phyloP scores from a whole-genome alignment of 345 rosid species.

The Syzygium aqueum region DNA sequence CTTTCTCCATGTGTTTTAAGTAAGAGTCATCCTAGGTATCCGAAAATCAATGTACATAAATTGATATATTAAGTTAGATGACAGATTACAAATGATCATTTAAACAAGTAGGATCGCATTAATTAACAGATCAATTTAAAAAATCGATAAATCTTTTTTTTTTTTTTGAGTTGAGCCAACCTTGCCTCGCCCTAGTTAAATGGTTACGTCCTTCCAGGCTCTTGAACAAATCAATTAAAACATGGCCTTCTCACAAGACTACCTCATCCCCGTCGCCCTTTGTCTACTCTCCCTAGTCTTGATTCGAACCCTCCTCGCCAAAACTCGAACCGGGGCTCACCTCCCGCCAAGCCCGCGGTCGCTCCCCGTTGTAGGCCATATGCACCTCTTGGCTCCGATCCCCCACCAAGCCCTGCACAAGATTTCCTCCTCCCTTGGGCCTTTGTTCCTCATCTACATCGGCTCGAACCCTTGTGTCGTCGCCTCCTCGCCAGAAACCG shows the following conservation, averaged over 20 bases:
- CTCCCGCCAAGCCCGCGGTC: conserved; percentile 58
- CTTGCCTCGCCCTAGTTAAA: background rate
- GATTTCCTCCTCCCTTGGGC: conserved; percentile 43
- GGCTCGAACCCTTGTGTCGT: conserved; percentile 64
- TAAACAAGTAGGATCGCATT: background rate
- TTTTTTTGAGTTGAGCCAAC: background rate
- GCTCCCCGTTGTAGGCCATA: conserved; percentile 63
- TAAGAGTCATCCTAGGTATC: background rate
- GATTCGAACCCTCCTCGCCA: conserved; percentile 7
- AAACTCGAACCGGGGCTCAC: background rate
- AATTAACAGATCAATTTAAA: background rate
- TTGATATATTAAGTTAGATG: background rate
- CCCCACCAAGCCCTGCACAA: conserved; percentile 61
- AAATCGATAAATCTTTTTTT: background rate
- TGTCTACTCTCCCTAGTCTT: conserved; percentile 14
- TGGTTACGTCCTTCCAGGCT: background rate
- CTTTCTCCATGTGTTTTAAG: background rate
- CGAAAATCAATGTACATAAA: background rate
- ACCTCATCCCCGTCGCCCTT: conserved; percentile 5
- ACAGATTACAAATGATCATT: background rate
- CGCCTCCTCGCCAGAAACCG: conserved; percentile 44
- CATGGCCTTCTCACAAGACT: conserved; percentile 19
- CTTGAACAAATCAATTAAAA: background rate
- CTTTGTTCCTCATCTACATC: conserved; percentile 49
- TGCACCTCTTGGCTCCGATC: conserved; percentile 56